Evolutionary conservation across 2,329 filamentous ascomycete genomes (phyloP), one percentile per base, ranked within the genome.

Genomic region (Colletotrichum sp.): DNA sequence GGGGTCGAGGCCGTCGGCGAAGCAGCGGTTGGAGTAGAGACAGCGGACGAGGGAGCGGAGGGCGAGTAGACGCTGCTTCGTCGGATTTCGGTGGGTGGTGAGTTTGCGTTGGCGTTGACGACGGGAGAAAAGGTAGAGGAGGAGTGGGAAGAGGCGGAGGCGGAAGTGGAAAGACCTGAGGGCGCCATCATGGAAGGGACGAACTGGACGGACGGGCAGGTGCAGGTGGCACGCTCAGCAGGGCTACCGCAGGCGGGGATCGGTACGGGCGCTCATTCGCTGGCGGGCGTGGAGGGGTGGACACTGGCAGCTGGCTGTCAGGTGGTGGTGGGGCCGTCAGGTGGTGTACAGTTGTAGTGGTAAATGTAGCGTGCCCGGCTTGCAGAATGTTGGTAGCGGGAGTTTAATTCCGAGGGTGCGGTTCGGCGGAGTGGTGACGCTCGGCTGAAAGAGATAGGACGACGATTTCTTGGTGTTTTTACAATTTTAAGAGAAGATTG

Each of bases 111-210:
- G 58, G 58, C n/a, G 27, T 30, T 22, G 43, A 52, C 32, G 66
- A 55, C 74, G 65, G 39, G 65, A 18, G 76, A 66, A 28, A 71
- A 69, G 39, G 71, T 36, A 36, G 71, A 64, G 18, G 75, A 30
- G 60, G 70, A 66, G 30, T 75, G 64, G 34, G 75, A 60, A 18
- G 74, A 71, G 58, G 70, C 56, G 62, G 70, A 74, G 61, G 58
- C 32, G 61, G 70, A 60, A 39, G 66, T 71, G 70, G 66, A 77
- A 76, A 76, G 70, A 73, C 43, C 61, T 39, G 74, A 64, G 39
- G 75, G 36, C 43, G 74, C 58, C 76, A 77, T 77, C 67, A 60
- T 77, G 75, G 68, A 74, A 76, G 65, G 66, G 61, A 76, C 68
- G 69, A 72, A 73, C 70, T 30, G 25, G 55, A 71, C 64, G 48